Percentiles rank a stretch among this genome's conserved stretches.
Evolutionary conservation across 169 alveolate species (phyloP).

Genomic region (Plasmodium blacklocki): DNA sequence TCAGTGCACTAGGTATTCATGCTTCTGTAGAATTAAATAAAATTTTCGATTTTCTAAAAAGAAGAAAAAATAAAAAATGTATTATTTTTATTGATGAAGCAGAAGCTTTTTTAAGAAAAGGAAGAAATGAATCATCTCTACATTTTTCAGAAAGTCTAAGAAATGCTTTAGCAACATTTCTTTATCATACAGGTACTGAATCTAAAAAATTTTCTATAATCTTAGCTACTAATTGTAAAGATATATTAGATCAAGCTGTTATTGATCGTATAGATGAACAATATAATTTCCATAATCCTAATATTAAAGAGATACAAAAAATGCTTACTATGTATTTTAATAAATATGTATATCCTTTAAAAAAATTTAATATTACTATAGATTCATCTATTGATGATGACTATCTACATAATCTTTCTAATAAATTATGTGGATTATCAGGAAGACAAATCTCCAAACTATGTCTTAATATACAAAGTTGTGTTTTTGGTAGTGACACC

Average conservation of each 20-base stretch:
- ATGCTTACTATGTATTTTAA: slow-evolving; percentile 94
- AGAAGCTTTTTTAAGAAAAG: slow-evolving; percentile 95
- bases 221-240: slow-evolving; percentile 97
- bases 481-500: slow-evolving; percentile 75
- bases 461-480: slow-evolving; percentile 62
- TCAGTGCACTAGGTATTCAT: slow-evolving; percentile 96
- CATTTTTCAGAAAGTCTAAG: slow-evolving; percentile 94
- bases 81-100: slow-evolving; percentile 98
- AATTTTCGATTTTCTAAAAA: slow-evolving; percentile 96
- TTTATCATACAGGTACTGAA: slow-evolving; percentile 98
- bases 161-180: slow-evolving; percentile 93
- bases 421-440: slow-evolving; percentile 93
- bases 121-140: slow-evolving; percentile 85
- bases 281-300: slow-evolving; percentile 95
- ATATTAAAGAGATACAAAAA: slow-evolving; percentile 90
- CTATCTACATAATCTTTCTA: slow-evolving; percentile 87
- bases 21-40: slow-evolving; percentile 96
- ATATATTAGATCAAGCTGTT: slow-evolving; percentile 95
- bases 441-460: slow-evolving; percentile 96
- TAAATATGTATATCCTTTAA: slow-evolving; percentile 88
- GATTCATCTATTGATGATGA: slow-evolving; percentile 88
- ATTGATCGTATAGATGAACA: slow-evolving; percentile 96
- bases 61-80: slow-evolving; percentile 91
- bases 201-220: slow-evolving; percentile 93
- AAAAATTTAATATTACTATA: slow-evolving; percentile 79